These are phyloP conservation scores for Ilyonectria sp. DNA, from an alignment of 2,329 filamentous ascomycete species.

Conservation along the genomic window DNA sequence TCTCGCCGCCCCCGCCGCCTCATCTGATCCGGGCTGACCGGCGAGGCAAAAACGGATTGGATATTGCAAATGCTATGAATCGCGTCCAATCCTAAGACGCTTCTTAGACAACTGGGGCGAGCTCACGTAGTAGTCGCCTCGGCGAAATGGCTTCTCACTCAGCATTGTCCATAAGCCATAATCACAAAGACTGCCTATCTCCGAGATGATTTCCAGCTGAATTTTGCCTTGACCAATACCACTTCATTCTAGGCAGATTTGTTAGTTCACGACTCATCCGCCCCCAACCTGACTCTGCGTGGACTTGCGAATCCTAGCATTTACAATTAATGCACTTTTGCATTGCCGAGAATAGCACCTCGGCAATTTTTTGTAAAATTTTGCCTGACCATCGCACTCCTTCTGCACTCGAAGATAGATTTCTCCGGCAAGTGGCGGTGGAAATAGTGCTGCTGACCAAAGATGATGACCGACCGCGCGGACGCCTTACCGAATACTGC, in stretches of 20 bases:
- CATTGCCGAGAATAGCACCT: constrained; percentile 8
- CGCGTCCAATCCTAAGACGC: background rate
- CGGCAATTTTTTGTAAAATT: background rate
- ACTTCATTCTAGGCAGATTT: background rate
- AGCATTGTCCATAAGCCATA: background rate
- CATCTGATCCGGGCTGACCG: background rate
- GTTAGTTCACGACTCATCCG: background rate
- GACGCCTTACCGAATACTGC: background rate
- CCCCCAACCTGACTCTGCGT: constrained; percentile 2
- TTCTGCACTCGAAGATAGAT: background rate
- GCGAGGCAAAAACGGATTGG: background rate
- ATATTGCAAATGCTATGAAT: background rate
- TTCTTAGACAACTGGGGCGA: background rate
- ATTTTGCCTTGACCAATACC: background rate
- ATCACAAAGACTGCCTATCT: background rate
- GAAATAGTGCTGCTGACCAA: background rate
- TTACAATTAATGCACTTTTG: background rate
- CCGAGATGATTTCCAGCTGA: background rate
- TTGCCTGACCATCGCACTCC: background rate
- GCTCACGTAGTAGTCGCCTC: background rate
- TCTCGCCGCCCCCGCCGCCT: background rate
- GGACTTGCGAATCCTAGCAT: background rate
- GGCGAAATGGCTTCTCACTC: background rate
- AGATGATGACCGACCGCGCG: background rate
- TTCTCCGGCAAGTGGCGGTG: background rate